Evolutionary conservation across 257 asterid genomes (phyloP), one percentile per base, ranked within the genome.

Genomic region (Oldenlandia corymbosa): DNA sequence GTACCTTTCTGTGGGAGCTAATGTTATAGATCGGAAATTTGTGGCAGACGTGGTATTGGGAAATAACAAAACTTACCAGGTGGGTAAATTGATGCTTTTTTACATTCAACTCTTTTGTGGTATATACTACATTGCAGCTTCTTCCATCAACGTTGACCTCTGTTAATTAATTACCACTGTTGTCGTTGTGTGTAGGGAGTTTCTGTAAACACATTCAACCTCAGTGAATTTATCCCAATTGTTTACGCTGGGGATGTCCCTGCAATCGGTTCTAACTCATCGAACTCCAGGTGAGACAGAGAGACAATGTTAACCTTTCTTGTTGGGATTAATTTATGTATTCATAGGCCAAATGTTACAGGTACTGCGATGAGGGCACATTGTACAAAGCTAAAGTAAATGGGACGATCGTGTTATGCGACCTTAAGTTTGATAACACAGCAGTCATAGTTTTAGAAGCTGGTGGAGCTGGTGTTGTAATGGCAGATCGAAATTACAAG

Each of bases 201-300:
- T 23, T 68, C 73, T 18, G 73, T 86, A 56, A 88, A 88, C 21
- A 65, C 88, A 12, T 88, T 86, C 45, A 78, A 82, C 21, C 78
- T 78, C 39, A 74, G 60, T 21, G 68, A 73, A 30, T 56, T 71
- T 4, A 76, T 84, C 36, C 93, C 95, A 17, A 68, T 88, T 21
- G 75, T 88, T 23, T 83, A 88, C 82, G 96, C 85, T 46, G 91
- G 95, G 62, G 88, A 84, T 31, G 95, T 84, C 26, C 83, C 88
- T 26, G 83, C 76, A 3, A 74, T 68, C 10, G 83, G 83, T 30
- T 69, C 37, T 49, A 27, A 58, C 45, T 37, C 76, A 59, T 46
- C 73, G 50, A 2, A 39, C 2, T 84, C 87, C 56, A 79, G 80
- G 90, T 78, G 70, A 28, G n/a, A 11, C 5, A 42, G 18, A 11